Conservation (phyloP, 805 yeast genomes). For the Ogataea thermomethanolica region DNA sequence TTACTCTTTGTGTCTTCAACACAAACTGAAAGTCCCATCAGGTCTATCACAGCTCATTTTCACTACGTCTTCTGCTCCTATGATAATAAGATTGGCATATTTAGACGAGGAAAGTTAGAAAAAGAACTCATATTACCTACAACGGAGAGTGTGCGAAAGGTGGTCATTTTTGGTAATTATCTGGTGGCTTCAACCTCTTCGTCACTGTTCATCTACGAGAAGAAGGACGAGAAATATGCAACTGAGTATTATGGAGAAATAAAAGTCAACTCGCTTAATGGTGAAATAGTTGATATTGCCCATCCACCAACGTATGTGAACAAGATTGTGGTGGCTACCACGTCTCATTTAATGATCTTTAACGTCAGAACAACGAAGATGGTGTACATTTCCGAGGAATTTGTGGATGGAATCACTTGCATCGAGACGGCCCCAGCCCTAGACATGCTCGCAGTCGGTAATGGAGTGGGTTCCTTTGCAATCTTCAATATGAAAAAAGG, state of each 20-base stretch:
- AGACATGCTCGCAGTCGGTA: conserved; percentile 79
- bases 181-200: conserved; percentile 53
- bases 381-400: conserved; percentile 47
- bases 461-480: conserved; percentile 59
- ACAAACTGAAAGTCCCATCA: conserved; percentile 68
- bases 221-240: conserved; percentile 41
- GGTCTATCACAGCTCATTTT: conserved; percentile 71
- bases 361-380: conserved; percentile 78
- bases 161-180: conserved; percentile 74
- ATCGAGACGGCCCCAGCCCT: conserved; percentile 82
- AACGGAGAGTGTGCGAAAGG: conserved; percentile 39
- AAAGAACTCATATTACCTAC: conserved; percentile 33
- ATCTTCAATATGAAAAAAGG: conserved; percentile 70
- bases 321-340: conserved; percentile 82
- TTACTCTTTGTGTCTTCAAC: conserved; percentile 80
- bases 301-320: conserved; percentile 94
- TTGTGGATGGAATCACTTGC: conserved; percentile 58
- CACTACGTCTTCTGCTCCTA: conserved; percentile 80
- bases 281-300: conserved; percentile 60
- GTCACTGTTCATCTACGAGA: conserved; percentile 30
- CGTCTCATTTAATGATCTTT: conserved; percentile 53
- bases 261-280: conserved; percentile 57
- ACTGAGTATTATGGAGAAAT: conserved; percentile 69
- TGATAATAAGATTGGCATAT: conserved; percentile 70
- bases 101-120: conserved; percentile 73